Conservation (phyloP, 306 rosid genomes). For the Pterocarpus macrocarpus region DNA sequence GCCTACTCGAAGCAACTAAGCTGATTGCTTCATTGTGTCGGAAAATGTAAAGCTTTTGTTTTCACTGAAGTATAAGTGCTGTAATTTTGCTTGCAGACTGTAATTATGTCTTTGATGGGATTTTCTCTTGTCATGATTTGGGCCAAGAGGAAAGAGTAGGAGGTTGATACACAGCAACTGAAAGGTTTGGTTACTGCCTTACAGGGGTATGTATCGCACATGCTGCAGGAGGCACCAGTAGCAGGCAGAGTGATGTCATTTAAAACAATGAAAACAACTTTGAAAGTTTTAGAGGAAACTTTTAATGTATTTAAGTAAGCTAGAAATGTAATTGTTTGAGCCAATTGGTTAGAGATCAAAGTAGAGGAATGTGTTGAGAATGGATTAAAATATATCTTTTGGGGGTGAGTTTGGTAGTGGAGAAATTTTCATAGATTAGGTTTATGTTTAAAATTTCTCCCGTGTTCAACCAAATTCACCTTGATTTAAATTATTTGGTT, state of each 20-base stretch:
- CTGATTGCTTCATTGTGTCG: slow-evolving; percentile 20
- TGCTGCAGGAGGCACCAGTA: slow-evolving; percentile 7
- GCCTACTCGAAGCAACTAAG: slow-evolving; percentile 3
- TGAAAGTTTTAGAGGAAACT: neutral
- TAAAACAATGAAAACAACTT: neutral
- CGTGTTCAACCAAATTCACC: too few relatives aligned
- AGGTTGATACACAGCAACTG: slow-evolving; percentile 29
- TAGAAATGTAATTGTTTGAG: neutral
- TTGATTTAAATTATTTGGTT: neutral
- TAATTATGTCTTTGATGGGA: slow-evolving; percentile 96
- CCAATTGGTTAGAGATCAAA: neutral
- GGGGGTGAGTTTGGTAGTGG: too few relatives aligned
- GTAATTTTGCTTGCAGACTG: slow-evolving; percentile 74
- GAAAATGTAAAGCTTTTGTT: slow-evolving; percentile 21
- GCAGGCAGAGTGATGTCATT: neutral
- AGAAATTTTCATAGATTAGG: too few relatives aligned
- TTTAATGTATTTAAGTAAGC: neutral
- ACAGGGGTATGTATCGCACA: slow-evolving; percentile 5
- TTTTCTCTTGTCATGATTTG: slow-evolving; percentile 91
- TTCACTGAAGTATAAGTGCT: slow-evolving; percentile 6
- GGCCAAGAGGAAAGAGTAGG: slow-evolving; percentile 64
- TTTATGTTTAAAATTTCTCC: too few relatives aligned
- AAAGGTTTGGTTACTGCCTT: slow-evolving; percentile 11
- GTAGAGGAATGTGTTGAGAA: slow-evolving; percentile 5
- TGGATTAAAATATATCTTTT: neutral